Percentiles rank a stretch among this genome's conserved stretches.
Conservation (phyloP, 495 filamentous ascomycete species). For the Trichoderma gamsii region DNA sequence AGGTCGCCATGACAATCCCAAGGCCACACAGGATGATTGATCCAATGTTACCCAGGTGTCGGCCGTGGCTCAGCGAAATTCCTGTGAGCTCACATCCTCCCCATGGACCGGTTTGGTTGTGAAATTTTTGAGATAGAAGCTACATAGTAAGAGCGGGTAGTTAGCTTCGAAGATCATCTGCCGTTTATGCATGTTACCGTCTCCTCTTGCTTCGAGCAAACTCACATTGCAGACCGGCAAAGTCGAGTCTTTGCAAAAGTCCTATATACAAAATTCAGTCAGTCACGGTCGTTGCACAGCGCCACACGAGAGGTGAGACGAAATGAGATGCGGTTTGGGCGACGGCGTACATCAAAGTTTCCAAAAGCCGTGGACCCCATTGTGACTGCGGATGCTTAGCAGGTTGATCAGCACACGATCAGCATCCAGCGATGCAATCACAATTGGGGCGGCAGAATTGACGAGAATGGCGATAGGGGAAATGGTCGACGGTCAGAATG, state of each 20-base stretch:
- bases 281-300: conserved; percentile 5
- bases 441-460: conserved; percentile 2
- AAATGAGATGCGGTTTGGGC: background rate
- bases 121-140: conserved; percentile 36
- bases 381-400: conserved; percentile 21
- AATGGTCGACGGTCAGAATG: background rate
- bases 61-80: conserved; percentile 58
- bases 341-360: conserved; percentile 72
- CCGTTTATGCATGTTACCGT: background rate
- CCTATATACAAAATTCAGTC: conserved; percentile 40
- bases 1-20: conserved; percentile 59
- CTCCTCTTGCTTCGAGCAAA: conserved; percentile 24
- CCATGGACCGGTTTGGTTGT: conserved; percentile 48
- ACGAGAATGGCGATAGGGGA: background rate
- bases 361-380: conserved; percentile 74
- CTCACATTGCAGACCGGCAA: conserved; percentile 95
- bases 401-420: conserved; percentile 13
- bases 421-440: conserved; percentile 14
- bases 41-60: conserved; percentile 78
- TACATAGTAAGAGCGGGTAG: conserved; percentile 21
- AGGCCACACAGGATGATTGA: conserved; percentile 80
- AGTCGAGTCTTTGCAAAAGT: conserved; percentile 95
- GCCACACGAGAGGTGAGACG: background rate
- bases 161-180: background rate
- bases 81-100: conserved; percentile 64